Evolutionary conservation across 192 early-diverging fungal genomes (phyloP), one percentile per base, ranked within the genome.

Genomic region (Powellomyces hirtus): DNA sequence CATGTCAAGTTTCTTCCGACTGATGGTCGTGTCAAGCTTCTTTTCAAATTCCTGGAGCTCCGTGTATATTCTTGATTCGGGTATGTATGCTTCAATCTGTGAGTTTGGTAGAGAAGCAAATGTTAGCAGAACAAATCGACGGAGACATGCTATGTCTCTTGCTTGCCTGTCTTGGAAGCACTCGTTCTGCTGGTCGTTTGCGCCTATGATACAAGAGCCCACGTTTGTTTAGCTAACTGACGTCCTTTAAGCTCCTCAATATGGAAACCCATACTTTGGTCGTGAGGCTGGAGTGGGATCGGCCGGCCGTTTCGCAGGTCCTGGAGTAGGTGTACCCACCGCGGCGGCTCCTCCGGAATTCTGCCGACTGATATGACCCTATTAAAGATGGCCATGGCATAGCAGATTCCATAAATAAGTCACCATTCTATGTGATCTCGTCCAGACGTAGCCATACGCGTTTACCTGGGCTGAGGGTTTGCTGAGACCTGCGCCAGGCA

Each of bases 21-120:
- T 88, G 53, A 98, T 93, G 30, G 90, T 92, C 1, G 89, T 84
- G 77, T 98, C 95, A 45, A 98, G 79, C 63, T 82, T 83, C 62
- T 86, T 89, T 81, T 98, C 97, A 73, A 92, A 88, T 16, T 94
- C 89, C 68, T 88, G 84, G 24, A 98, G 81, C 62, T 95, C 87
- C 29, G 83, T 87, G 71, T 94, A 96, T 30, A 96, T 78, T 36
- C 83, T 87, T 30, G 97, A 94, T 75, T 98, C 97, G 10, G 95
- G 94, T 33, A 98, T 90, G 77, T 90, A 89, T 0, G 88, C 76
- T 42, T 95, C 94, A 72, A 98, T 90, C 88, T 94, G 82, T 27
- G 36, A 81, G 64, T 20, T 61, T 70, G 33, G 0, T 18, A 38
- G 22, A 56, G 5, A n/a, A 18, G n/a, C 13, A 11, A 7, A 59